Evolutionary conservation across 768 basidiomycete species (phyloP).

Genomic region (Ramaria rubella): DNA sequence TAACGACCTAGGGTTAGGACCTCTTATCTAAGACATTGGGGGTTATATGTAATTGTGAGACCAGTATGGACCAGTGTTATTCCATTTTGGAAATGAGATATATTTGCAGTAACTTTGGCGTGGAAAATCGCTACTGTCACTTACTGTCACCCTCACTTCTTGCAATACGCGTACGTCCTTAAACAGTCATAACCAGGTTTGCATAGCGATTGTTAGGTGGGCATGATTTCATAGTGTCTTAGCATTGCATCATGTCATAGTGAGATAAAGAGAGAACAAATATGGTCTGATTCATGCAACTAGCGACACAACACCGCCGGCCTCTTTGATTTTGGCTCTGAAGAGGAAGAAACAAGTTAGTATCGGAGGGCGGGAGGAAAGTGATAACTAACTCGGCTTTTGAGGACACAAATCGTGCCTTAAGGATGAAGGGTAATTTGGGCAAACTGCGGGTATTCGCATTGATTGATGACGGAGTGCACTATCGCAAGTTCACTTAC

Average conservation of each 20-base stretch:
- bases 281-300: slow-evolving; percentile 55
- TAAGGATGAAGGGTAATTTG: slow-evolving; percentile 91
- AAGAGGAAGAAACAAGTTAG: slow-evolving; percentile 4
- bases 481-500: slow-evolving; percentile 37
- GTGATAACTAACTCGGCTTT: slow-evolving; percentile 64
- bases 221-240: too few relatives aligned
- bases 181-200: too few relatives aligned
- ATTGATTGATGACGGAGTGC: not conserved
- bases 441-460: slow-evolving; percentile 50
- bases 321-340: slow-evolving; percentile 81
- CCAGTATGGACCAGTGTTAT: too few relatives aligned
- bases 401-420: slow-evolving; percentile 90
- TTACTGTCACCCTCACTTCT: too few relatives aligned
- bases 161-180: too few relatives aligned
- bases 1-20: too few relatives aligned
- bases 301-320: slow-evolving; percentile 89
- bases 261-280: slow-evolving; percentile 14
- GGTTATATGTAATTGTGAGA: too few relatives aligned
- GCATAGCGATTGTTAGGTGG: too few relatives aligned
- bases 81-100: too few relatives aligned
- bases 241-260: slow-evolving; percentile 9
- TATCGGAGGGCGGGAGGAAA: slow-evolving; percentile 12
- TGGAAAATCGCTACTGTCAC: too few relatives aligned
- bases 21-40: too few relatives aligned
- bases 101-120: too few relatives aligned